A percentile compares a stretch with the other conserved stretches of the same genome.
These are phyloP conservation scores for Fusarium dimerum DNA, from an alignment of 2,329 filamentous ascomycete species.

Conservation along the genomic window DNA sequence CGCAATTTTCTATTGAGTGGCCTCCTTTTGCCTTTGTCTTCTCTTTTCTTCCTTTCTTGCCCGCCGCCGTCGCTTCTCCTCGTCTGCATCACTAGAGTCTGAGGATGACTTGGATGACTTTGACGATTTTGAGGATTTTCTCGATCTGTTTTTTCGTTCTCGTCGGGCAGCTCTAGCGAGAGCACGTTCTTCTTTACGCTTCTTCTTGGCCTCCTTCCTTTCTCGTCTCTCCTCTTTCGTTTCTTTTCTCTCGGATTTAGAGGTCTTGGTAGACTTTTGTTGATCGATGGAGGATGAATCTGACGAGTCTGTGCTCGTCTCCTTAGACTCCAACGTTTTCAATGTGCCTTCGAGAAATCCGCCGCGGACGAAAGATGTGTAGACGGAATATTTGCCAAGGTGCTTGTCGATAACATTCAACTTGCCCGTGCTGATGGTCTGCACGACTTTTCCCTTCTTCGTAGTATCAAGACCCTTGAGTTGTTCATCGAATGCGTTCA, in stretches of 20 bases:
- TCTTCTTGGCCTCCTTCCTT: conserved; percentile 36
- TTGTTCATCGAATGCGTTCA: conserved; percentile 90
- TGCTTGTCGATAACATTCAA: conserved; percentile 58
- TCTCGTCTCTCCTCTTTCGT: conserved; percentile 46
- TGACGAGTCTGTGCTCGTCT: conserved; percentile 29
- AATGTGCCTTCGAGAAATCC: conserved; percentile 75
- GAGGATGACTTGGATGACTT: conserved; percentile 28
- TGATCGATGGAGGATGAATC: conserved; percentile 34
- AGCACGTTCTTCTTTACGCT: conserved; percentile 31
- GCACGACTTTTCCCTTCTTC: conserved; percentile 54
- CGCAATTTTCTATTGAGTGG: conserved; percentile 12
- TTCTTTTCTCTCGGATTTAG: conserved; percentile 32
- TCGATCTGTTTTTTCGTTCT: conserved; percentile 25
- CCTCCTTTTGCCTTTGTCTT: conserved; percentile 30
- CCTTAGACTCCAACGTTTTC: conserved; percentile 28
- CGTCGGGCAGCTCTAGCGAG: conserved; percentile 23
- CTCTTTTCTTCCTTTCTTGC: conserved; percentile 45
- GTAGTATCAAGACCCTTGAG: conserved; percentile 75
- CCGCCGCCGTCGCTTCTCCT: conserved; percentile 49
- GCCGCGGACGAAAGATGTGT: conserved; percentile 82
- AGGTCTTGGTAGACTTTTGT: conserved; percentile 19
- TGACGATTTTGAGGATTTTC: conserved; percentile 28
- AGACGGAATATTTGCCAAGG: conserved; percentile 65
- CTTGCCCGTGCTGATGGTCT: conserved; percentile 56
- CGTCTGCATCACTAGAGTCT: conserved; percentile 33